Conservation (phyloP, 2,329 filamentous ascomycete species). For the Diplodia scrobiculata region DNA sequence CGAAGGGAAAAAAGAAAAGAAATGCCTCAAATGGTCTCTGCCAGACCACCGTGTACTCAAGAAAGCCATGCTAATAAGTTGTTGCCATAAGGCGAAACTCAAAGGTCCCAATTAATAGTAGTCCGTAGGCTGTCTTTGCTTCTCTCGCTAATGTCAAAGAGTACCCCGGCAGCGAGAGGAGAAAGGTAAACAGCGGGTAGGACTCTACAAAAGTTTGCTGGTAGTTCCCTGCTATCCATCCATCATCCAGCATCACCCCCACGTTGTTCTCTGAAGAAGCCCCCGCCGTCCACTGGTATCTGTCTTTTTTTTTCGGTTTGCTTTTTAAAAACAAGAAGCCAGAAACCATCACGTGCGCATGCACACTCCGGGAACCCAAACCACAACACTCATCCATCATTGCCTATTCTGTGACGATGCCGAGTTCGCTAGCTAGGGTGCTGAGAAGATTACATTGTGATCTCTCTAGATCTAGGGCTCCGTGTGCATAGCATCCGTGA, state of each 20-base stretch:
- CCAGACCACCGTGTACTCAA: not conserved
- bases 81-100: conserved; percentile 24
- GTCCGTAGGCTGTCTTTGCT: not conserved
- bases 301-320: conserved; percentile 16
- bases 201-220: conserved; percentile 24
- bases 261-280: conserved; percentile 10
- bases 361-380: conserved; percentile 6
- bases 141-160: conserved; percentile 10
- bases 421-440: conserved; percentile 15
- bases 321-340: conserved; percentile 20
- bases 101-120: conserved; percentile 27
- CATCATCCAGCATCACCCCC: not conserved
- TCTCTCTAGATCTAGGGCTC: conserved; percentile 33
- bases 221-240: conserved; percentile 12
- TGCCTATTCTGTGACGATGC: conserved; percentile 20
- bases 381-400: conserved; percentile 15
- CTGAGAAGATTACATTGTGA: conserved; percentile 1
- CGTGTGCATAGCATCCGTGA: conserved; percentile 45
- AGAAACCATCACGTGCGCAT: conserved; percentile 19
- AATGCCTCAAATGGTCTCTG: not conserved
- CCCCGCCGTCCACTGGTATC: conserved; percentile 11
- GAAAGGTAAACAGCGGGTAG: not conserved
- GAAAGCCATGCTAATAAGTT: conserved; percentile 15
- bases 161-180: conserved; percentile 12
- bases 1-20: not conserved